phyloP scores from a whole-genome alignment of 108 stramenopile species.

The Conticribra guillardii region DNA sequence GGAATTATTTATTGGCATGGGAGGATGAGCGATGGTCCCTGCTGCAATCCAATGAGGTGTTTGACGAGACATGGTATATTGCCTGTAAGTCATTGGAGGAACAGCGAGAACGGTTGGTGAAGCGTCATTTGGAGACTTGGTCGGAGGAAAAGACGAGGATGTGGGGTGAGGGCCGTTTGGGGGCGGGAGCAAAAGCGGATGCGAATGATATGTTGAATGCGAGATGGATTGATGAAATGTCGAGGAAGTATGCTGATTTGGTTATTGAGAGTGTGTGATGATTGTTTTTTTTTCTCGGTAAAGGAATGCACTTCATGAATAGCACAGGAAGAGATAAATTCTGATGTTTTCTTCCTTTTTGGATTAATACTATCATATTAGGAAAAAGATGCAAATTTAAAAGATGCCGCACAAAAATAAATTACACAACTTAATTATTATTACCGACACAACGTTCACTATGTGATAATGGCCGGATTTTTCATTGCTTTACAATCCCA shows the following conservation, averaged over 20 bases:
- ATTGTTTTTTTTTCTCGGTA: too few relatives aligned
- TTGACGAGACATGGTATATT: conserved; percentile 82
- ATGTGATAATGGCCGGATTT: too few relatives aligned
- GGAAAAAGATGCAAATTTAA: too few relatives aligned
- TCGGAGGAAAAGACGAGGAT: conserved; percentile 54
- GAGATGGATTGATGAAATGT: conserved; percentile 45
- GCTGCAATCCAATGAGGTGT: conserved; percentile 41
- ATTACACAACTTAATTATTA: too few relatives aligned
- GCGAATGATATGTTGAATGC: conserved; percentile 60
- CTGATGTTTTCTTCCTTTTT: too few relatives aligned
- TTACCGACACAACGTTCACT: too few relatives aligned
- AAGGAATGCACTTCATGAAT: too few relatives aligned
- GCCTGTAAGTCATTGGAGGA: conserved; percentile 31
- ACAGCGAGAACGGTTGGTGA: conserved; percentile 54
- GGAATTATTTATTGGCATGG: conserved; percentile 63
- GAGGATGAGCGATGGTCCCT: conserved; percentile 58
- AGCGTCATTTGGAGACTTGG: conserved; percentile 68
- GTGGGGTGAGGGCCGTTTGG: conserved; percentile 57
- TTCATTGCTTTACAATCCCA: too few relatives aligned
- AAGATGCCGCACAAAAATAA: too few relatives aligned
- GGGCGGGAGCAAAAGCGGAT: conserved; percentile 58
- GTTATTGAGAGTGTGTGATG: conserved; percentile 39
- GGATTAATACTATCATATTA: too few relatives aligned
- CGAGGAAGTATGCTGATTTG: conserved; percentile 41
- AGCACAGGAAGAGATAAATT: too few relatives aligned